A percentile compares a stretch with the other conserved stretches of the same genome.
Evolutionary conservation across 208 protist genomes (phyloP).

Genomic region (Angomonas desouzai): DNA sequence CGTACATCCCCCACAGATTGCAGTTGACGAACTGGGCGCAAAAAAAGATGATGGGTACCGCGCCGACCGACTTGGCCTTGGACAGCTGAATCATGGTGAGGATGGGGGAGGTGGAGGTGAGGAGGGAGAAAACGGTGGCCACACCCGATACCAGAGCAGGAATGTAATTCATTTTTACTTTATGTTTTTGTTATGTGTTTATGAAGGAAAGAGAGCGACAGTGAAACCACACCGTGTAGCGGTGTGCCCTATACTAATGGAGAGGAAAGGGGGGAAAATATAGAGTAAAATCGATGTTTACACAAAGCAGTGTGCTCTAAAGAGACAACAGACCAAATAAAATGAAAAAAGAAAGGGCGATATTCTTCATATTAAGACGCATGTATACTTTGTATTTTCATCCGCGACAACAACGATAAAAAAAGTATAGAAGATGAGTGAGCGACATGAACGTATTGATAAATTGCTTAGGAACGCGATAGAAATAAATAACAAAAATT

Average conservation of each 20-base stretch:
- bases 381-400: background rate
- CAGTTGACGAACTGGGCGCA: conserved; percentile 60
- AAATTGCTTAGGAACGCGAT: no score
- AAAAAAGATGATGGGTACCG: conserved; percentile 65
- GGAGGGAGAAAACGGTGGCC: conserved; percentile 41
- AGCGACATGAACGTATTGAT: no score
- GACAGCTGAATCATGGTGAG: conserved; percentile 45
- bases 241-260: no score
- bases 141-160: conserved; percentile 27
- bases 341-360: conserved; percentile 3
- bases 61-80: conserved; percentile 28
- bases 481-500: background rate
- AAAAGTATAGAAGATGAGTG: no score
- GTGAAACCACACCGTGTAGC: no score
- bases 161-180: conserved; percentile 23
- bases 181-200: background rate
- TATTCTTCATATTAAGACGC: background rate
- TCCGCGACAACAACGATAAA: no score
- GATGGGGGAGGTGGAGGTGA: conserved; percentile 42
- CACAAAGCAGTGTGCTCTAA: no score
- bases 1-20: conserved; percentile 57
- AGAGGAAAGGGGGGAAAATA: no score
- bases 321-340: no score
- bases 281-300: no score
- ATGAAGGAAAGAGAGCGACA: no score